Evolutionary conservation across 192 early-diverging fungal species (phyloP).

Genomic region (Coemansia sp.): DNA sequence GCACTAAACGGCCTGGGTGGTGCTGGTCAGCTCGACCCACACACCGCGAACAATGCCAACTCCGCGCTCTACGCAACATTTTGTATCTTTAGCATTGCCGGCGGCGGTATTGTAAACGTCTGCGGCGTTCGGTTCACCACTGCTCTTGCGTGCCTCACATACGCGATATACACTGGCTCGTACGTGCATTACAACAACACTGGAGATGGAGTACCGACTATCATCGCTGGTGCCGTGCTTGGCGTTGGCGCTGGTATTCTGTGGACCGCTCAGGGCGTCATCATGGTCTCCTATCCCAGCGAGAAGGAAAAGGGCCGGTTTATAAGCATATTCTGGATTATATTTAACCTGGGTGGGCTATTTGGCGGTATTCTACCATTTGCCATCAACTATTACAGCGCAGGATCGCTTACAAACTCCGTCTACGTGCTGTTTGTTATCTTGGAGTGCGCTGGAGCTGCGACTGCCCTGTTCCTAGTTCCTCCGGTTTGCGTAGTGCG

Average conservation of each 20-base stretch:
- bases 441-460: slow-evolving; percentile 66
- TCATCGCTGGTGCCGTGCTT: slow-evolving; percentile 70
- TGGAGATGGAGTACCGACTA: slow-evolving; percentile 60
- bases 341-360: slow-evolving; percentile 75
- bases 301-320: slow-evolving; percentile 78
- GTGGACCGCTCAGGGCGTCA: slow-evolving; percentile 70
- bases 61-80: slow-evolving; percentile 76
- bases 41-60: slow-evolving; percentile 67
- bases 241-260: slow-evolving; percentile 76
- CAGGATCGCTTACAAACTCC: slow-evolving; percentile 58
- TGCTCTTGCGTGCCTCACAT: slow-evolving; percentile 64
- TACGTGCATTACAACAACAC: slow-evolving; percentile 67
- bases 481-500: slow-evolving; percentile 64
- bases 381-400: slow-evolving; percentile 62
- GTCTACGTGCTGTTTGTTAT: slow-evolving; percentile 75
- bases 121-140: slow-evolving; percentile 69
- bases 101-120: slow-evolving; percentile 79
- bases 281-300: slow-evolving; percentile 80
- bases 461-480: slow-evolving; percentile 60
- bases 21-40: slow-evolving; percentile 62
- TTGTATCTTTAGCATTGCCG: slow-evolving; percentile 70
- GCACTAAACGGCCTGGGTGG: slow-evolving; percentile 67
- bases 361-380: slow-evolving; percentile 74
- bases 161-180: slow-evolving; percentile 74
- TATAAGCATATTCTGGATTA: slow-evolving; percentile 81